Evolutionary conservation across 805 yeast species (phyloP).

Genomic region (Nakazawaea ishiwadae): DNA sequence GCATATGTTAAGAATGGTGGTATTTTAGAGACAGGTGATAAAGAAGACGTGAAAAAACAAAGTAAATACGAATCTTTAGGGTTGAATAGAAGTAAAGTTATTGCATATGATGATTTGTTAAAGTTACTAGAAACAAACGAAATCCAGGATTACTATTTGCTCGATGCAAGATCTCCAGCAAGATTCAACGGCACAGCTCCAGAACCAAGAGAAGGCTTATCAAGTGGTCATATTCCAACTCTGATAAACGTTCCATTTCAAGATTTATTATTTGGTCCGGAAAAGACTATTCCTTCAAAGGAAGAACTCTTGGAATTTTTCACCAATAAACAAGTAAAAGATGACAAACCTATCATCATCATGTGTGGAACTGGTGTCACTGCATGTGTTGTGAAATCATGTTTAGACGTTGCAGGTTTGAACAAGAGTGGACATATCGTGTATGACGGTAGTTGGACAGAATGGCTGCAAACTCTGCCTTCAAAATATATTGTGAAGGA

Average conservation of each 20-base stretch:
- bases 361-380: slow-evolving; percentile 98
- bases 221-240: slow-evolving; percentile 88
- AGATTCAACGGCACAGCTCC: slow-evolving; percentile 78
- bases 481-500: slow-evolving; percentile 45
- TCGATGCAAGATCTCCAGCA: slow-evolving; percentile 79
- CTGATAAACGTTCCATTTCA: slow-evolving; percentile 73
- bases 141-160: slow-evolving; percentile 43
- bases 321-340: slow-evolving; percentile 31
- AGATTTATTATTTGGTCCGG: slow-evolving; percentile 45
- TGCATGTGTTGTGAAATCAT: slow-evolving; percentile 81
- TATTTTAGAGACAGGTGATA: slow-evolving; percentile 18
- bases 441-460: slow-evolving; percentile 89
- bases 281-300: slow-evolving; percentile 41
- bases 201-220: slow-evolving; percentile 85
- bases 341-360: slow-evolving; percentile 64
- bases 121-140: slow-evolving; percentile 48
- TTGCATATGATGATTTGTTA: slow-evolving; percentile 62
- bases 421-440: slow-evolving; percentile 43
- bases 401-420: slow-evolving; percentile 52
- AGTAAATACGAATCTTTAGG: slow-evolving; percentile 30
- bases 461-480: slow-evolving; percentile 78
- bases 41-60: slow-evolving; percentile 16
- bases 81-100: slow-evolving; percentile 44
- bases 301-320: slow-evolving; percentile 45
- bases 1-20: slow-evolving; percentile 16